phyloP scores from a whole-genome alignment of 352 stramenopile genomes.

The Globisporangium ultimum region DNA sequence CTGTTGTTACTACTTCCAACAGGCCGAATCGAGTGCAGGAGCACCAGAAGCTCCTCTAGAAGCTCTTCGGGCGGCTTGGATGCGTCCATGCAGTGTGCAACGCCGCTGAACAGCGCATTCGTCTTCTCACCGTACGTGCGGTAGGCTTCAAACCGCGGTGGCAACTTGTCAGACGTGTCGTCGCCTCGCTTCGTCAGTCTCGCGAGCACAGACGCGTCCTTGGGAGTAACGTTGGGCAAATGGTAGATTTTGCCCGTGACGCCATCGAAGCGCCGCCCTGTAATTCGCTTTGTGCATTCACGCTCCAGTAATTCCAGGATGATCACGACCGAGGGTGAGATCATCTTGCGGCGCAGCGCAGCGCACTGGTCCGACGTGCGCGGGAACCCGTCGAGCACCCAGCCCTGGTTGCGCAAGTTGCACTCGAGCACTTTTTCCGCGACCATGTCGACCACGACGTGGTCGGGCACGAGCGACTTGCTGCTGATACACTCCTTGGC shows the following conservation, averaged over 20 bases:
- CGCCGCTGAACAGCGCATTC: slow-evolving; percentile 37
- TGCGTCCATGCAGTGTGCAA: slow-evolving; percentile 47
- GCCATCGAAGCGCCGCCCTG: slow-evolving; percentile 53
- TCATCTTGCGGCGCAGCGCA: slow-evolving; percentile 38
- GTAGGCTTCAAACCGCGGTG: slow-evolving; percentile 66
- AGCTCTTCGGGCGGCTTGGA: slow-evolving; percentile 26
- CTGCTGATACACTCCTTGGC: slow-evolving; percentile 67
- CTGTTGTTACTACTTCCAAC: slow-evolving; percentile 1
- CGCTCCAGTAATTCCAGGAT: slow-evolving; percentile 47
- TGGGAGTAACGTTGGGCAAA: slow-evolving; percentile 31
- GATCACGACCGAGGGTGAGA: slow-evolving; percentile 51
- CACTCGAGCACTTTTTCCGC: slow-evolving; percentile 48
- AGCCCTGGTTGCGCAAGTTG: slow-evolving; percentile 31
- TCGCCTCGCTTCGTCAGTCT: slow-evolving; percentile 59
- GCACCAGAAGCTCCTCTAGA: slow-evolving; percentile 33
- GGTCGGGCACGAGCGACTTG: slow-evolving; percentile 65
- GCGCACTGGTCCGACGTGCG: slow-evolving; percentile 58
- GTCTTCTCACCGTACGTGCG: slow-evolving; percentile 50
- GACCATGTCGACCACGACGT: slow-evolving; percentile 78
- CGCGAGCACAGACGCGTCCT: slow-evolving; percentile 34
- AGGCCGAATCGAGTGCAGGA: slow-evolving; percentile 35
- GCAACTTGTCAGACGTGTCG: slow-evolving; percentile 50
- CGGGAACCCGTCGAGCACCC: slow-evolving; percentile 75
- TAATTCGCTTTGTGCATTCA: slow-evolving; percentile 50
- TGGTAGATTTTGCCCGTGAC: slow-evolving; percentile 67